phyloP scores from a whole-genome alignment of 257 asterid genomes.

The Ilex asprella region DNA sequence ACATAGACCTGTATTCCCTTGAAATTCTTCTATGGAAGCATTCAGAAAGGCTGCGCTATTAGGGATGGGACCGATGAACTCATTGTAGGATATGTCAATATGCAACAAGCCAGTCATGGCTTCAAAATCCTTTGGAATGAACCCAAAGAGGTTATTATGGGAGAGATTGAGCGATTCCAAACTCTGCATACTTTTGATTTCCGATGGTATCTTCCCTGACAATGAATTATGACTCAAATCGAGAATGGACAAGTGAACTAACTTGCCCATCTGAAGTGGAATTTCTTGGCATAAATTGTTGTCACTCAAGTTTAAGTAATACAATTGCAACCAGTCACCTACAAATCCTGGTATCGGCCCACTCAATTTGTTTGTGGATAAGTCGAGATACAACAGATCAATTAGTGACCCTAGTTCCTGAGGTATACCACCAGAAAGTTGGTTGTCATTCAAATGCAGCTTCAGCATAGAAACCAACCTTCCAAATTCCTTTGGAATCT shows the following conservation, averaged over 20 bases:
- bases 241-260: background rate
- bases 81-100: slow-evolving; percentile 7
- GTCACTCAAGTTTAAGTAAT: slow-evolving; percentile 1
- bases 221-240: slow-evolving; percentile 2
- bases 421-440: slow-evolving; percentile 4
- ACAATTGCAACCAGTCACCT: background rate
- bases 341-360: background rate
- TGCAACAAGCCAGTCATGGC: background rate
- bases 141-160: background rate
- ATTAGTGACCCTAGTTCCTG: background rate
- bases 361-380: slow-evolving; percentile 1
- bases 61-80: slow-evolving; percentile 9
- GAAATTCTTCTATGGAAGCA: background rate
- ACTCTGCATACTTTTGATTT: background rate
- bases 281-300: background rate
- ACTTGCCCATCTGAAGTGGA: background rate
- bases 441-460: background rate
- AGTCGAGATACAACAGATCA: background rate
- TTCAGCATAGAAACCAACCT: background rate
- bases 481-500: background rate
- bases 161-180: background rate
- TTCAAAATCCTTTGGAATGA: background rate
- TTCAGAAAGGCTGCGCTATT: background rate
- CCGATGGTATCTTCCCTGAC: background rate
- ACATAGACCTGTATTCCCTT: slow-evolving; percentile 10